Base-by-base conservation (phyloP, 2,329 filamentous ascomycete genomes). In the Atkinsonella hypoxylon region DNA sequence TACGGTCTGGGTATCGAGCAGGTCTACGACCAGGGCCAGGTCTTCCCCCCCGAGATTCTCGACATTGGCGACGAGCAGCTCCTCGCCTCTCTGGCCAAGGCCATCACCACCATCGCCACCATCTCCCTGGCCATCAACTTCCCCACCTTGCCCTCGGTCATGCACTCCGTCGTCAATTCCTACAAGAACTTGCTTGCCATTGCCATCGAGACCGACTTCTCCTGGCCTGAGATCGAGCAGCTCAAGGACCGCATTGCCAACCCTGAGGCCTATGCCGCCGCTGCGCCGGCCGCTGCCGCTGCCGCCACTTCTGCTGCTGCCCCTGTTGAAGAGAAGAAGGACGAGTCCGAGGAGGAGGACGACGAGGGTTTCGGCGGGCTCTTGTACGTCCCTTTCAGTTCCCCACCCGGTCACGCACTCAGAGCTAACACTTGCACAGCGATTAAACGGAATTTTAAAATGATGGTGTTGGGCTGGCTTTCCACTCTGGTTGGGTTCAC, bases 241-340 rank as follows among this genome's bases (percentile, higher is more conserved):
- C 86, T 98, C 77, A 98, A 98, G 87, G 93, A 98, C 78, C 89
- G 93, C 71, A 96, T 98, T 66, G 89, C 89, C 76, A 97, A 98
- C 83, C 94, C 94, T 62, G 93, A 98, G 51, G 89, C 89, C 51
- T 98, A 97, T 72, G 93, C 91, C 58, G 70, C 88, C 46, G 77
- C 90, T 59, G 89, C 85, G 59, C 89, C 91, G 53, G 81, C 69
- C 58, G 85, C 83, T 51, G 76, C 75, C 53, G 75, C 80, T 51
- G 76, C 74, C 53, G 72, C 73, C 49, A 67, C 72, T 45, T 70
- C 71, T 54, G 73, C 71, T 56, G 71, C 69, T 50, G 76, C 73
- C 56, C 73, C 73, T 56, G 75, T 78, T 61, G 76, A 81, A 65
- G 75, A 82, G 66, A 77, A 81, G 64, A 79, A 83, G 63, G 77